Percentiles rank a stretch among this genome's conserved stretches.
Evolutionary conservation across 768 basidiomycete species (phyloP).

Genomic region (Pluteus cervinus): DNA sequence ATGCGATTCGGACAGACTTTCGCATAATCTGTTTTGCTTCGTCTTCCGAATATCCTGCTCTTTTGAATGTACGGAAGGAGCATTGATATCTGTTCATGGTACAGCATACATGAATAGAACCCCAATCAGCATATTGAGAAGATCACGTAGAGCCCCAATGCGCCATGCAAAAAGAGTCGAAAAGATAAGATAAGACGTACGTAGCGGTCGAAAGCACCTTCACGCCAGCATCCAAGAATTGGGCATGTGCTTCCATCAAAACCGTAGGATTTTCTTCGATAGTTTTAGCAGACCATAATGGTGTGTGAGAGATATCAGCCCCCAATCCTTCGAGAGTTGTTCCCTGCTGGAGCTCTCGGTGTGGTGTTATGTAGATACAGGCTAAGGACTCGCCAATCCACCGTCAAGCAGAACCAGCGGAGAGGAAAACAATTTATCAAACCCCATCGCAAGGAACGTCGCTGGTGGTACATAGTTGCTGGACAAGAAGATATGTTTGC

Average conservation of each 20-base stretch:
- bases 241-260: slow-evolving; percentile 53
- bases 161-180: neutral
- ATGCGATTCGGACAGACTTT: slow-evolving; percentile 46
- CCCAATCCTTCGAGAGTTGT: slow-evolving; percentile 48
- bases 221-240: slow-evolving; percentile 62
- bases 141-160: too few relatives aligned
- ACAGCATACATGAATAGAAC: too few relatives aligned
- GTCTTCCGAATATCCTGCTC: slow-evolving; percentile 38
- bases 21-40: slow-evolving; percentile 45
- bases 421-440: too few relatives aligned
- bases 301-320: slow-evolving; percentile 41
- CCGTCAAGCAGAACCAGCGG: too few relatives aligned
- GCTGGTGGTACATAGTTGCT: too few relatives aligned
- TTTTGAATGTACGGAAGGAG: slow-evolving; percentile 45
- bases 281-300: slow-evolving; percentile 70
- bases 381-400: too few relatives aligned
- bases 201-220: slow-evolving; percentile 63
- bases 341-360: slow-evolving; percentile 58
- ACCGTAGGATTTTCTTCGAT: slow-evolving; percentile 45
- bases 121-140: too few relatives aligned
- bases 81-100: slow-evolving; percentile 73
- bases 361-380: too few relatives aligned
- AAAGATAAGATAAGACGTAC: slow-evolving; percentile 27
- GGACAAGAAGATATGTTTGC: too few relatives aligned
- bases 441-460: too few relatives aligned